phyloP scores from a whole-genome alignment of 1,284 basidiomycete genomes.

The Trichosporon coremiiforme region DNA sequence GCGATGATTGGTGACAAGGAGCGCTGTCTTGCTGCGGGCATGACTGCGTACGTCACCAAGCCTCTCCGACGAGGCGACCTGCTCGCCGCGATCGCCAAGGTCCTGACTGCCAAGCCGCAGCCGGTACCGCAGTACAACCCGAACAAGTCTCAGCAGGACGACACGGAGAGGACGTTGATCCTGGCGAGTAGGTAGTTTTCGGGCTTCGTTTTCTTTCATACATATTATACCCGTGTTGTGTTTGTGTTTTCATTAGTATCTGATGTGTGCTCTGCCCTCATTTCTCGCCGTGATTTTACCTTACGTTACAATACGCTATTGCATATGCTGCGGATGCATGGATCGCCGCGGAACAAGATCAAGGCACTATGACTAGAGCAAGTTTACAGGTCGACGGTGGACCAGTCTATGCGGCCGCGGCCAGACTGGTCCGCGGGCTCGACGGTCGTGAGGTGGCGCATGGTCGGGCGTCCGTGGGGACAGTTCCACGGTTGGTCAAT shows the following conservation, averaged over 20 bases:
- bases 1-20: constrained; percentile 94
- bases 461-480: constrained; percentile 93
- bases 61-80: constrained; percentile 51
- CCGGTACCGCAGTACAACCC: constrained; percentile 13
- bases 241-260: constrained; percentile 10
- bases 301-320: constrained; percentile 4
- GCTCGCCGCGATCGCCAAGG: constrained; percentile 54
- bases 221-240: neutral
- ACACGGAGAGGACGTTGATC: constrained; percentile 27
- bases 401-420: constrained; percentile 19
- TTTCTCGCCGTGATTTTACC: neutral
- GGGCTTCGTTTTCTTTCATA: neutral
- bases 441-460: constrained; percentile 69
- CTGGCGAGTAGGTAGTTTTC: constrained; percentile 26
- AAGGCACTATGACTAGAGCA: neutral
- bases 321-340: constrained; percentile 1
- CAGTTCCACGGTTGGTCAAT: constrained; percentile 99
- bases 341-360: neutral
- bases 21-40: constrained; percentile 82
- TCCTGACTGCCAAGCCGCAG: constrained; percentile 38
- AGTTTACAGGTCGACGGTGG: neutral
- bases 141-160: constrained; percentile 22
- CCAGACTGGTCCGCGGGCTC: constrained; percentile 25
- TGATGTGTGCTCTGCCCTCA: constrained; percentile 5
- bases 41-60: constrained; percentile 35